These are phyloP conservation scores for Chrysoporthe puriensis DNA, from an alignment of 2,329 filamentous ascomycete genomes.

Conservation along the genomic window DNA sequence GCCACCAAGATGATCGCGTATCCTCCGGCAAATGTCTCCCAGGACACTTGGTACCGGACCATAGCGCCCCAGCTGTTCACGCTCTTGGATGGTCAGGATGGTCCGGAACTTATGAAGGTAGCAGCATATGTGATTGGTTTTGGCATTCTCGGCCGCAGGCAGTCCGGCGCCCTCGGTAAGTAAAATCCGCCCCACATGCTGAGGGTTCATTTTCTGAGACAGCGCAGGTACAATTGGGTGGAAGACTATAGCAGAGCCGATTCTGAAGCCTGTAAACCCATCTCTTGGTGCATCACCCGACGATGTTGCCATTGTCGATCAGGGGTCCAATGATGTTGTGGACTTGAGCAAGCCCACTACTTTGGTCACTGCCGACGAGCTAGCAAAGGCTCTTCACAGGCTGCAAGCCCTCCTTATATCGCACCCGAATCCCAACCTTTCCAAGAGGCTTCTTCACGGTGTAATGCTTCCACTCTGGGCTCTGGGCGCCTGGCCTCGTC, in stretches of 20 bases:
- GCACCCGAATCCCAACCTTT: conserved; percentile 68
- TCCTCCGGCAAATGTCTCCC: conserved; percentile 57
- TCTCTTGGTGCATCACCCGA: conserved; percentile 18
- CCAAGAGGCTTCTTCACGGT: conserved; percentile 62
- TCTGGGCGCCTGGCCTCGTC: conserved; percentile 55
- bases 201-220: conserved; percentile 31
- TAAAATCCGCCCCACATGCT: conserved; percentile 40
- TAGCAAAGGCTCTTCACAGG: conserved; percentile 57
- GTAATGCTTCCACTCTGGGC: conserved; percentile 67
- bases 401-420: conserved; percentile 61
- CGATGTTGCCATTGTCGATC: conserved; percentile 25
- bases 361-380: conserved; percentile 50
- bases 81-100: conserved; percentile 64
- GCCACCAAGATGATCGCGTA: conserved; percentile 64
- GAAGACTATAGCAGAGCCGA: conserved; percentile 62
- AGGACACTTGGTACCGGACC: conserved; percentile 62
- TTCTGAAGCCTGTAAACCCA: conserved; percentile 57
- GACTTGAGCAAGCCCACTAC: conserved; percentile 49
- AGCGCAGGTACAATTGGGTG: conserved; percentile 58
- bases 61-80: conserved; percentile 64
- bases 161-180: conserved; percentile 59
- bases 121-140: conserved; percentile 67
- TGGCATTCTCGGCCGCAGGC: conserved; percentile 67
- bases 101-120: conserved; percentile 60
- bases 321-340: conserved; percentile 44